Evolutionary conservation across 768 basidiomycete genomes (phyloP).

Genomic region (Lactarius sp.): DNA sequence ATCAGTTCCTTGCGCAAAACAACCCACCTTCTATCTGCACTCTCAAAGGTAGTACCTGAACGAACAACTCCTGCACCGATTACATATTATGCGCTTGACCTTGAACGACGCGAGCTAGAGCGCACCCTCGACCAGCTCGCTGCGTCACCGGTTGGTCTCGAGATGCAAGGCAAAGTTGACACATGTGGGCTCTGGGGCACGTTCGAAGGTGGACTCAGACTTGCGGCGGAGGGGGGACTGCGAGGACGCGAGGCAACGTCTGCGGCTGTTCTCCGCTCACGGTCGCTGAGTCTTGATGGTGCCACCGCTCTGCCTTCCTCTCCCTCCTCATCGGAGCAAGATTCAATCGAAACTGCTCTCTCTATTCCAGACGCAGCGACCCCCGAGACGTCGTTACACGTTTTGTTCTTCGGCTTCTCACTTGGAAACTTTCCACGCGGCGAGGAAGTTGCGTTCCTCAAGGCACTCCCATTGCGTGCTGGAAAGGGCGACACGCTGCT

Average conservation of each 20-base stretch:
- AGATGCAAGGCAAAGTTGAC: slow-evolving; percentile 65
- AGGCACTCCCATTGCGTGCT: slow-evolving; percentile 69
- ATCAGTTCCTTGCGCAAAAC: slow-evolving; percentile 83
- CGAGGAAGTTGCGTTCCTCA: slow-evolving; percentile 68
- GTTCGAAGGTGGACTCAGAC: slow-evolving; percentile 84
- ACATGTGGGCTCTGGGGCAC: slow-evolving; percentile 88
- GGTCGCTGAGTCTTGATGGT: slow-evolving; percentile 40
- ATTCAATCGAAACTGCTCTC: slow-evolving; percentile 31
- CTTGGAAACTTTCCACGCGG: slow-evolving; percentile 82
- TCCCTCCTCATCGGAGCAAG: slow-evolving; percentile 24
- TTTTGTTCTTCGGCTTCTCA: slow-evolving; percentile 89
- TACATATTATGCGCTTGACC: slow-evolving; percentile 89
- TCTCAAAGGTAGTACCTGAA: slow-evolving; percentile 51
- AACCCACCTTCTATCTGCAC: slow-evolving; percentile 69
- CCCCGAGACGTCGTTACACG: slow-evolving; percentile 54
- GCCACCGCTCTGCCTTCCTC: slow-evolving; percentile 20
- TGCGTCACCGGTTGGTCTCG: slow-evolving; percentile 54
- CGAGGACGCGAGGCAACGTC: slow-evolving; percentile 27
- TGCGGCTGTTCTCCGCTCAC: neutral
- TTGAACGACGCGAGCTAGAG: slow-evolving; percentile 80
- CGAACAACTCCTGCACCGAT: slow-evolving; percentile 43
- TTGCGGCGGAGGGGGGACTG: slow-evolving; percentile 65
- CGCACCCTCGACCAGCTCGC: slow-evolving; percentile 70
- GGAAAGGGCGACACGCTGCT: slow-evolving; percentile 77
- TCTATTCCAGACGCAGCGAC: slow-evolving; percentile 45